Conservation (phyloP, 2,329 filamentous ascomycete genomes). For the Pseudogymnoascus sp. region DNA sequence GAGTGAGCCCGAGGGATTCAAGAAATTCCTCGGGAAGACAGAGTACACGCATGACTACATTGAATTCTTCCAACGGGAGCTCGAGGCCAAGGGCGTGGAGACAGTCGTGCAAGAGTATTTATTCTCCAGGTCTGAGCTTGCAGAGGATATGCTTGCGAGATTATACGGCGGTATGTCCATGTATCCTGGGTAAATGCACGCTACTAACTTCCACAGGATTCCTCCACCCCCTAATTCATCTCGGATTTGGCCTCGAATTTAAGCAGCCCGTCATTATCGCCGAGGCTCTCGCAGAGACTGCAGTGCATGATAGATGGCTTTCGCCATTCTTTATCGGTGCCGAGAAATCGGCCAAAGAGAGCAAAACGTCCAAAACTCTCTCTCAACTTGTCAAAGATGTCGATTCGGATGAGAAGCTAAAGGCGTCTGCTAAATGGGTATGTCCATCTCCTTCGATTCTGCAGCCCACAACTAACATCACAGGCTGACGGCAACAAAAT, state of each 20-base stretch:
- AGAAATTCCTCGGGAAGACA: constrained; percentile 54
- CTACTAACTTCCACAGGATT: constrained; percentile 42
- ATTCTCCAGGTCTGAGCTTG: constrained; percentile 57
- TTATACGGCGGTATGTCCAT: constrained; percentile 52
- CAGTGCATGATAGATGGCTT: constrained; percentile 58
- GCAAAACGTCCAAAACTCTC: constrained; percentile 37
- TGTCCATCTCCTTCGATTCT: constrained; percentile 9
- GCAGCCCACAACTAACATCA: not conserved
- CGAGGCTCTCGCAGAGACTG: constrained; percentile 69
- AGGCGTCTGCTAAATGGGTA: constrained; percentile 40
- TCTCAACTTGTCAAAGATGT: constrained; percentile 56
- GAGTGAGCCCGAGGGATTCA: constrained; percentile 45
- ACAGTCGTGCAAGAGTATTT: constrained; percentile 58
- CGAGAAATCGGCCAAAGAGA: constrained; percentile 40
- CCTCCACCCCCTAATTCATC: constrained; percentile 74
- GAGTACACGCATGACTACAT: constrained; percentile 68
- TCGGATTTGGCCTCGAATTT: constrained; percentile 81
- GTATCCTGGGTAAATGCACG: not conserved
- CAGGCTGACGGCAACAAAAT: constrained; percentile 54
- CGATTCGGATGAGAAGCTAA: constrained; percentile 48
- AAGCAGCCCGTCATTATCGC: constrained; percentile 73
- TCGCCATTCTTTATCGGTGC: constrained; percentile 45
- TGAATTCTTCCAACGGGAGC: constrained; percentile 67
- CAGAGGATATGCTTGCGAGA: constrained; percentile 62
- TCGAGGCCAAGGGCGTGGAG: constrained; percentile 57